Evolutionary conservation across 257 asterid species (phyloP).

Genomic region (Eustoma russellianum): DNA sequence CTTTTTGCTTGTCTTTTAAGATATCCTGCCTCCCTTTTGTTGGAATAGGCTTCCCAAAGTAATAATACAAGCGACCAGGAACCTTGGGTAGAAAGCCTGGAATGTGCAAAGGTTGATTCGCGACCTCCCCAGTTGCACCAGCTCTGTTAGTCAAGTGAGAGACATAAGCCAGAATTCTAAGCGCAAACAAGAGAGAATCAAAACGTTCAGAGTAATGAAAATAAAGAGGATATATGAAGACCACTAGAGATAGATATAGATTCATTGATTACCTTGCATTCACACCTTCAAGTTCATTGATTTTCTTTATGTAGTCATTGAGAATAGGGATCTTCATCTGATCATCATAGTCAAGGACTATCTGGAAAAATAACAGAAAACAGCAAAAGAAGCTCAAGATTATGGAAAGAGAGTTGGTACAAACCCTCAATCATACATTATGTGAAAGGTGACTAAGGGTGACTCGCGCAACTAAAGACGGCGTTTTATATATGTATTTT

Average conservation of each 20-base stretch:
- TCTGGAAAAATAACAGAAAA: slow-evolving; percentile 24
- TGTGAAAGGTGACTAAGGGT: too few relatives aligned
- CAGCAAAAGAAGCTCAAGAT: too few relatives aligned
- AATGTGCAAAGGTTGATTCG: slow-evolving; percentile 38
- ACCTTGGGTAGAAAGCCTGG: slow-evolving; percentile 77
- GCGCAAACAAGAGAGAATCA: too few relatives aligned
- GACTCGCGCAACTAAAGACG: too few relatives aligned
- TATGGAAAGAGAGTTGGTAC: too few relatives aligned
- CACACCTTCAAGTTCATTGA: slow-evolving; percentile 20
- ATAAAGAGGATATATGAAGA: background rate
- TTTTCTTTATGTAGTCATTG: slow-evolving; percentile 38
- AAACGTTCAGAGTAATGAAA: too few relatives aligned
- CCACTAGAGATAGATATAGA: background rate
- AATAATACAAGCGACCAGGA: slow-evolving; percentile 83
- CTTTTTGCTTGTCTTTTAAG: slow-evolving; percentile 56
- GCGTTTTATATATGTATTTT: too few relatives aligned
- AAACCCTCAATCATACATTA: too few relatives aligned
- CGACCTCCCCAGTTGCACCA: slow-evolving; percentile 61
- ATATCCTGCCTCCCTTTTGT: slow-evolving; percentile 57
- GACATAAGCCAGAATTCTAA: background rate
- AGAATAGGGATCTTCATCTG: slow-evolving; percentile 52
- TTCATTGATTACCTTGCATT: slow-evolving; percentile 43
- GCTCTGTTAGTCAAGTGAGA: slow-evolving; percentile 23
- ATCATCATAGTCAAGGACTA: slow-evolving; percentile 79
- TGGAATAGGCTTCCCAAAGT: slow-evolving; percentile 75